Base-by-base conservation (phyloP, 192 early-diverging fungal genomes). In the Phycomyces blakesleeanus region DNA sequence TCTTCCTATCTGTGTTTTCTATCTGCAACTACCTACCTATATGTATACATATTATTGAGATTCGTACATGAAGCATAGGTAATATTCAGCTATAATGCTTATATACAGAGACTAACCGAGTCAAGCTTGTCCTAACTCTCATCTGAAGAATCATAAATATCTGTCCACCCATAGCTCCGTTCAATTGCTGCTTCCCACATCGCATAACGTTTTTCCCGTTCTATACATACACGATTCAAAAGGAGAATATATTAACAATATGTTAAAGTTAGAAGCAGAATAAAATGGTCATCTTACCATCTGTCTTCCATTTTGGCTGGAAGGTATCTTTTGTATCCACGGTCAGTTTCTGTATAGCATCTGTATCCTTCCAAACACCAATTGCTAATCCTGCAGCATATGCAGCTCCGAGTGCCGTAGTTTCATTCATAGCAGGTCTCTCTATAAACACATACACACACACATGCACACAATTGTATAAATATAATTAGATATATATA, bases 371-470 rank as follows among this genome's bases (percentile, higher is more conserved):
- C 69, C 69, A 71, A 6, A 71, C 59, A 21, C 69, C 69, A 27
- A 57, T 57, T 0, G 63, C 69, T 6, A 59, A 50, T 3, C 69
- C 69, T n/a, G 69, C 76, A 24, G 84, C 88, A 41, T 86, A 81
- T n/a, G 83, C 95, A n/a, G 94, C 94, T 22, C 95, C 95, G 22
- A 98, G 76, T 0, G 94, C 95, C 5, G 95, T 98, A 8, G 90
- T 96, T 72, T 98, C 94, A 51, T 84, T 83, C 93, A 96, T 98
- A 37, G 75, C 78, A 0, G 95, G 95, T 11, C 95, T 83, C 37
- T 83, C 77, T 34, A 55, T n/a, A n/a, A n/a, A n/a, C n/a, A n/a
- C n/a, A n/a, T n/a, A n/a, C n/a, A n/a, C n/a, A n/a, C n/a, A n/a
- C n/a, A n/a, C n/a, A n/a, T n/a, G n/a, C n/a, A n/a, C n/a, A n/a